phyloP scores from a whole-genome alignment of 306 rosid species.

The Comarum palustre region DNA sequence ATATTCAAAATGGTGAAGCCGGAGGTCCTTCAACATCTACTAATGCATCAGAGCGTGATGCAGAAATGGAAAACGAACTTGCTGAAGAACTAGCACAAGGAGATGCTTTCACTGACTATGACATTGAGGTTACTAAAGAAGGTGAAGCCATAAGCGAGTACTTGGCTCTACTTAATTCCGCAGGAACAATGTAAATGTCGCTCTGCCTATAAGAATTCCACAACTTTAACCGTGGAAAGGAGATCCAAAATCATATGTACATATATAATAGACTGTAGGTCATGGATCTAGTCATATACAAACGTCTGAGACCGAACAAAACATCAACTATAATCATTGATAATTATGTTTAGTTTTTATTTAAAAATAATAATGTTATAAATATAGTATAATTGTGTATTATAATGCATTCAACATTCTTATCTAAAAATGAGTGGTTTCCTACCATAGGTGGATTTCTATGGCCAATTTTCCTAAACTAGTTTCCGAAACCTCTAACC shows the following conservation, averaged over 20 bases:
- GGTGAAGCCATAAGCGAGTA: slow-evolving; percentile 81
- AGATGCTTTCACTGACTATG: slow-evolving; percentile 48
- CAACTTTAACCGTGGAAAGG: background rate
- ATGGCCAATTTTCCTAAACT: background rate
- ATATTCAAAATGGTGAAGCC: slow-evolving; percentile 13
- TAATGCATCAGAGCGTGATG: slow-evolving; percentile 36
- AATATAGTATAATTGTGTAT: no score
- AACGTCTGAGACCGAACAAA: background rate
- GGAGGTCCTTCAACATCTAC: slow-evolving; percentile 32
- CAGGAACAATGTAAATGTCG: slow-evolving; percentile 22
- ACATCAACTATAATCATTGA: no score
- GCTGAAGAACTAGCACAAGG: slow-evolving; percentile 38
- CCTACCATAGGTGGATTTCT: background rate
- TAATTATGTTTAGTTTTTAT: no score
- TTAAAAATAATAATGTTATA: no score
- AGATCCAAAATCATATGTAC: background rate
- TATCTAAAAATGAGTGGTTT: background rate
- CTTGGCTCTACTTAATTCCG: slow-evolving; percentile 52
- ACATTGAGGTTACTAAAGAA: slow-evolving; percentile 49
- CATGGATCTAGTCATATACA: background rate
- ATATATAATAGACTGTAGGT: slow-evolving; percentile 5
- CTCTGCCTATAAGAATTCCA: slow-evolving; percentile 23
- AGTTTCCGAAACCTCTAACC: background rate
- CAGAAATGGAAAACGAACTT: slow-evolving; percentile 52
- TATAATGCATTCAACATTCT: no score